Percentiles rank a stretch among this genome's conserved stretches.
These are phyloP conservation scores for Botryotinia globosa DNA, from an alignment of 2,329 filamentous ascomycete genomes.

Conservation along the genomic window DNA sequence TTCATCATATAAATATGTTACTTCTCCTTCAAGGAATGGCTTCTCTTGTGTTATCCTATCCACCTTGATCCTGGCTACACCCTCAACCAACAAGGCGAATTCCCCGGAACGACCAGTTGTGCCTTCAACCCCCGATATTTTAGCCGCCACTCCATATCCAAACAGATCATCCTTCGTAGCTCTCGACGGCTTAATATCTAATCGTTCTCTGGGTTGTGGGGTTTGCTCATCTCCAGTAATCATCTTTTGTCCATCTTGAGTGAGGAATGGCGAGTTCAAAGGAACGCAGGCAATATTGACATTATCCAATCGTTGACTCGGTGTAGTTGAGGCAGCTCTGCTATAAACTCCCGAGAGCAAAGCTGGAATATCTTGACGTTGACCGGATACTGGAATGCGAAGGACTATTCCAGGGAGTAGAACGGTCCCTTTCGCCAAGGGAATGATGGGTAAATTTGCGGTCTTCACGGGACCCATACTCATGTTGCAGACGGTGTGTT, in stretches of 20 bases:
- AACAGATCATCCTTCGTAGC: constrained; percentile 73
- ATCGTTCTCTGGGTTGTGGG: constrained; percentile 29
- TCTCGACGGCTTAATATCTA: constrained; percentile 55
- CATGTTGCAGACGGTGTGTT: background rate
- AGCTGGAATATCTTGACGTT: constrained; percentile 83
- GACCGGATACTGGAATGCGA: constrained; percentile 74
- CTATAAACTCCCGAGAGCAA: constrained; percentile 84
- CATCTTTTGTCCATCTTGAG: constrained; percentile 70
- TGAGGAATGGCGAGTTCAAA: constrained; percentile 71
- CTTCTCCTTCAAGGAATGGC: constrained; percentile 82
- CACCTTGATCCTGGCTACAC: constrained; percentile 71
- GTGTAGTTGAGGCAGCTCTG: constrained; percentile 65
- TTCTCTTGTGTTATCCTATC: constrained; percentile 73
- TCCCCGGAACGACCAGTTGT: constrained; percentile 61
- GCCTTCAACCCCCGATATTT: constrained; percentile 75
- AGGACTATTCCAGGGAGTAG: constrained; percentile 83
- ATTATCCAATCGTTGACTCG: constrained; percentile 59
- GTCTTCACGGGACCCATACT: constrained; percentile 23
- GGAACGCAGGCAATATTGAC: constrained; percentile 88
- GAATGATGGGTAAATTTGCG: constrained; percentile 67
- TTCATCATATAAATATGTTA: constrained; percentile 68
- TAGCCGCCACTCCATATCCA: constrained; percentile 76
- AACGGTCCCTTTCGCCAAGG: constrained; percentile 75
- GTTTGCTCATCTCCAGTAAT: constrained; percentile 60
- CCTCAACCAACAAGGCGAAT: constrained; percentile 83